Percentiles rank a stretch among this genome's conserved stretches.
These are phyloP conservation scores for Microthlaspi erraticum DNA, from an alignment of 345 rosid species.

Conservation along the genomic window DNA sequence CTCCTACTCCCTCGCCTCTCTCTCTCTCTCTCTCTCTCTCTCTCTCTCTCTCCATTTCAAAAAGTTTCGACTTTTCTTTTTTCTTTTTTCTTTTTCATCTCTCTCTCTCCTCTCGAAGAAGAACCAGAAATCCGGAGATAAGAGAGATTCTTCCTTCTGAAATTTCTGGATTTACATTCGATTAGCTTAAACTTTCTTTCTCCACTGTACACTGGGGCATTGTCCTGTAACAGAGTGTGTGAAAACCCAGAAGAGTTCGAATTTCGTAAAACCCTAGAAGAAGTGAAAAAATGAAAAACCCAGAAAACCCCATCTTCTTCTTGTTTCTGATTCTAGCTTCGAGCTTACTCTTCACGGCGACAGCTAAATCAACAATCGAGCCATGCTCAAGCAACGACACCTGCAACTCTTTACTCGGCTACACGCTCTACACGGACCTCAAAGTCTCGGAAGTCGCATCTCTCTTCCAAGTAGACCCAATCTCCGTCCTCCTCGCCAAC, in stretches of 20 bases:
- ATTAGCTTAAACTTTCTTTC: neutral
- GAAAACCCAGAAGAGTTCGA: neutral
- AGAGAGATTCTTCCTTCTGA: conserved; percentile 13
- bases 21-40: conserved; percentile 33
- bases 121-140: conserved; percentile 16
- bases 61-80: conserved; percentile 19
- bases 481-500: conserved; percentile 77
- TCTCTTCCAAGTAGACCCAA: conserved; percentile 95
- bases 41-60: conserved; percentile 38
- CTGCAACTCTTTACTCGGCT: conserved; percentile 88
- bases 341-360: conserved; percentile 40
- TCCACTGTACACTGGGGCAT: conserved; percentile 7
- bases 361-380: conserved; percentile 87
- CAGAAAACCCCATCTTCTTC: conserved; percentile 32
- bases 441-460: conserved; percentile 96
- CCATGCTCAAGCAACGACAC: conserved; percentile 92
- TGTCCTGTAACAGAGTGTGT: neutral
- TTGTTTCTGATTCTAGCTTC: conserved; percentile 40
- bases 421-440: conserved; percentile 96
- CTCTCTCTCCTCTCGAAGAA: conserved; percentile 20
- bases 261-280: conserved; percentile 29
- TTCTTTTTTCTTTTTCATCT: conserved; percentile 22
- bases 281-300: conserved; percentile 45
- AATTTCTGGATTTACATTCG: conserved; percentile 11
- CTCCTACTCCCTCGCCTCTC: conserved; percentile 35